Base-by-base conservation (phyloP, 331 rosid species). In the Quercus phellos region DNA sequence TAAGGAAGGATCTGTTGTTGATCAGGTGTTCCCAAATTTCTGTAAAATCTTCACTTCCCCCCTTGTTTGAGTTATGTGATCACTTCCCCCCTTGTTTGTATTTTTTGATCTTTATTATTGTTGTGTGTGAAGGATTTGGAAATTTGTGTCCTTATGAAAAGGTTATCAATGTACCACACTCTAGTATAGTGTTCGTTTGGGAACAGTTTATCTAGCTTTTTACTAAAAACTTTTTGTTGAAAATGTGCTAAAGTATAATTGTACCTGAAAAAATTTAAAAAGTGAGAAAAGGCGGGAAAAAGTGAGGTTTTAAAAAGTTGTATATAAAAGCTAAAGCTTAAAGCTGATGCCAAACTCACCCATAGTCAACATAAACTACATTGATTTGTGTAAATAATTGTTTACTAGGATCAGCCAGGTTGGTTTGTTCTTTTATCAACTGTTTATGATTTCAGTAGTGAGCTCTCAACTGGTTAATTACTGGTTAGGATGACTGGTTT, bases 1-100 rank as follows among this genome's bases (percentile, higher is more conserved):
- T 24, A 67, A 66, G 68, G 46, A 71, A 26, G 68, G 78, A 51
- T 70, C 78, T 59, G 38, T 50, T 77, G 80, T 79, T 74, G 72
- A 32, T 68, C 51, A 70, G 83, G 78, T 76, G 63, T 76, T 46
- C 63, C 60, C 35, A 34, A 72, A n/a, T 21, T 78, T 60, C 51
- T 30, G 51, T 5, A 1, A 63, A 5, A 63, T 14, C 21, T 17
- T 6, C 10, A 30, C 71, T 17, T 42, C 63, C 64, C 21, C 46
- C 63, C 55, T 68, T 70, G 16, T 9, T 55, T 55, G n/a, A 24
- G 63, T 26, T 60, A 24, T 22, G 4, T 60, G 32, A 29, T 13
- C 6, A 27, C 70, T 16, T 55, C 54, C 63, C 21, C 34, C 64
- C 50, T 68, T 70, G 17, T 12, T 58, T 63, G 69, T 21, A 5